Base-by-base conservation (phyloP, 1,139 yeast genomes). In the Protomyces macrosporus region DNA sequence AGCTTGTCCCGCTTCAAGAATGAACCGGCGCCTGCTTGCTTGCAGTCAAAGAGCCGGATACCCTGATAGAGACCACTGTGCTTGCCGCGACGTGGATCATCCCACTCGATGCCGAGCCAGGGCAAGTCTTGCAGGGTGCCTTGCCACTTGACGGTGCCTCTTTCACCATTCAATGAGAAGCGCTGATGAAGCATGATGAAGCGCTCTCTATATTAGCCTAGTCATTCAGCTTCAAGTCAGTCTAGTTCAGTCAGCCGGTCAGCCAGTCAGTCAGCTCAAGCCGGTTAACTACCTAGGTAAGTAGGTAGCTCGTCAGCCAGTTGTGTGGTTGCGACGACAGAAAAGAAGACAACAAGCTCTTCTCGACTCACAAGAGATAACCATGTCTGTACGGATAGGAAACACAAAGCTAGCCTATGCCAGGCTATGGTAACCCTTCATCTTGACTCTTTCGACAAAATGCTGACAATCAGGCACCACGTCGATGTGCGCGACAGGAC, bases 91-190 rank as follows among this genome's bases (percentile, higher is more conserved):
- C 72, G 68, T 0, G 75, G 74, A 62, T 84, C 78, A 72, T 91
- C 97, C 97, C 97, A 91, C 72, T 91, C 97, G 1, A 91, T 79
- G 0, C 97, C 97, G 14, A 82, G 75, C 97, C 97, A 90, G 0
- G 82, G 81, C 14, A 51, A 34, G 6, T 12, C 55, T 34, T 39
- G 45, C 0, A 90, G 74, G 0, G 65, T 53, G 0, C 97, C 97
- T 0, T 81, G 72, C 70, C 73, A 90, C 63, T 80, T 75, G 4
- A 90, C 78, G 0, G 96, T 88, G 45, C 89, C 89, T 1, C 82
- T 68, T 23, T 83, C 77, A 0, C 81, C 81, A 32, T 75, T 76
- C 33, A 80, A 74, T 0, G 82, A 77, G 7, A 85, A 51, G 14
- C 70, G 66, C 16, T 51, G 10, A 34, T 50, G 53, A n/a, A 37